Conservation (phyloP, 345 rosid genomes). For the Xanthoceras sorbifolium region DNA sequence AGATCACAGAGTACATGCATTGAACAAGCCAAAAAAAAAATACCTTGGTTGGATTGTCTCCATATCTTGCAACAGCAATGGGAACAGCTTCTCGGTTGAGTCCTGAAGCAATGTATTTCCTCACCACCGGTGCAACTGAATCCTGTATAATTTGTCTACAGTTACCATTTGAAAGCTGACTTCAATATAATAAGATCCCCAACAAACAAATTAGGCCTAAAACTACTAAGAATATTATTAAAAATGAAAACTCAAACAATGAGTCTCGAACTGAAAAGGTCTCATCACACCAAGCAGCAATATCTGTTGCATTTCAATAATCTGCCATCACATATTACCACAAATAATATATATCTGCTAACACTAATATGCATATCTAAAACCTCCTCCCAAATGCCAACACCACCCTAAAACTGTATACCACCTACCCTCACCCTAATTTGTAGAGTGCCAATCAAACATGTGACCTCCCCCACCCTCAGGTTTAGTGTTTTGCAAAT, state of each 20-base stretch:
- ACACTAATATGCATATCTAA: neutral
- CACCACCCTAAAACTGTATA: too few relatives aligned
- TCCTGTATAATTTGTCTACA: slow-evolving; percentile 40
- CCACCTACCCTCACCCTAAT: neutral
- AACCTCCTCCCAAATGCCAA: neutral
- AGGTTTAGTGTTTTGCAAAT: neutral
- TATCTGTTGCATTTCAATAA: too few relatives aligned
- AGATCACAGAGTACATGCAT: neutral
- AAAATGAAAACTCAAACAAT: neutral
- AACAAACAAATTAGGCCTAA: neutral
- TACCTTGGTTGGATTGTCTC: slow-evolving; percentile 89
- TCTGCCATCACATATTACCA: too few relatives aligned
- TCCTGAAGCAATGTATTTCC: slow-evolving; percentile 66
- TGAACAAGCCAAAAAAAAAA: neutral
- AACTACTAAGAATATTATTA: neutral
- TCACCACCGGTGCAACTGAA: slow-evolving; percentile 50
- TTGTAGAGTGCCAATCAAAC: neutral
- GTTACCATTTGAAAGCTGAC: neutral
- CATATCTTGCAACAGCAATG: slow-evolving; percentile 76
- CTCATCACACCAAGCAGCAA: too few relatives aligned
- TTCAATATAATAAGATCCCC: neutral
- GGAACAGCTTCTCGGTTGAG: slow-evolving; percentile 69
- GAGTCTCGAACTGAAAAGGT: too few relatives aligned
- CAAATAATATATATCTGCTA: too few relatives aligned
- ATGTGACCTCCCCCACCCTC: neutral